These are phyloP conservation scores for Arthrobotrys sinensis DNA, from an alignment of 2,329 filamentous ascomycete genomes.

Conservation along the genomic window DNA sequence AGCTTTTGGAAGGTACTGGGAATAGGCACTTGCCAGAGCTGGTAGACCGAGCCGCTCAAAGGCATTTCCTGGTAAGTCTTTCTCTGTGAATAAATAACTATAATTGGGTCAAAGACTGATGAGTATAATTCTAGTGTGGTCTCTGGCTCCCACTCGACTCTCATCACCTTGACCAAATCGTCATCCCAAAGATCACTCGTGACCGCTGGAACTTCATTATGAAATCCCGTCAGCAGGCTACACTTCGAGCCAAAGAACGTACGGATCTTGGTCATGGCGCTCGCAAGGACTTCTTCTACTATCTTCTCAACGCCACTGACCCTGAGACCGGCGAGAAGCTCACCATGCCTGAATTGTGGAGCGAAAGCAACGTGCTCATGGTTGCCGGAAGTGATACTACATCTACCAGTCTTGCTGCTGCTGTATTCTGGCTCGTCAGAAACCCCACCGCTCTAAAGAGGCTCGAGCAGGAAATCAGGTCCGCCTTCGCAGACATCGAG, in stretches of 20 bases:
- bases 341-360: slow-evolving; percentile 78
- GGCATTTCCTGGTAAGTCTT: slow-evolving; percentile 68
- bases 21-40: slow-evolving; percentile 69
- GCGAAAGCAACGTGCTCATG: slow-evolving; percentile 77
- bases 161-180: slow-evolving; percentile 77
- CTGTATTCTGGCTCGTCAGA: slow-evolving; percentile 76
- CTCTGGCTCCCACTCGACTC: slow-evolving; percentile 79
- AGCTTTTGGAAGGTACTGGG: slow-evolving; percentile 70
- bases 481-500: slow-evolving; percentile 71
- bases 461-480: slow-evolving; percentile 72
- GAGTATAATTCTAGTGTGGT: slow-evolving; percentile 72
- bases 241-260: slow-evolving; percentile 65
- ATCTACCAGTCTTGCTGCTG: slow-evolving; percentile 75
- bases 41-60: slow-evolving; percentile 69
- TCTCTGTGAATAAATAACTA: not conserved
- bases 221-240: slow-evolving; percentile 73
- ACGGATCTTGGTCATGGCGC: slow-evolving; percentile 67
- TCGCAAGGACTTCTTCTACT: slow-evolving; percentile 70
- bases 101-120: slow-evolving; percentile 22
- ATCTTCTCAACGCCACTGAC: slow-evolving; percentile 74
- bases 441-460: slow-evolving; percentile 70
- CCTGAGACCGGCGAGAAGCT: slow-evolving; percentile 80
- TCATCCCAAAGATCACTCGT: slow-evolving; percentile 78
- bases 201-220: slow-evolving; percentile 80
- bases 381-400: slow-evolving; percentile 75